Base-by-base conservation (phyloP, 495 filamentous ascomycete genomes). In the Aspergillus homomorphus region DNA sequence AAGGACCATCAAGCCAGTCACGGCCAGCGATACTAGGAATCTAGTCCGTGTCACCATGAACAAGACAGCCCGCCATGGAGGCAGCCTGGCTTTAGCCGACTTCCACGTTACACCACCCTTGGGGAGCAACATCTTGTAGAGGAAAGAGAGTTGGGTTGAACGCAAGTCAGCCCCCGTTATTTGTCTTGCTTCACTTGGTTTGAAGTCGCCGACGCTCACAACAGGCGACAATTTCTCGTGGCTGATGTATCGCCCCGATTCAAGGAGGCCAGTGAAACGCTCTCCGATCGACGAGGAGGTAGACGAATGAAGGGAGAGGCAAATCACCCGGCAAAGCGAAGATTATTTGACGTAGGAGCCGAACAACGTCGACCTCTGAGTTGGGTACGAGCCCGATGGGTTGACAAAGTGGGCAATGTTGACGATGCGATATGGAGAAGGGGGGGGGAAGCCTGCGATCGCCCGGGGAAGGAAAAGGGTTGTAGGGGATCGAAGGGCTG, bases 91-190 rank as follows among this genome's bases (percentile, higher is more conserved):
- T 74, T 81, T 87, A 54, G 95, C 85, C 62, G 91, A 89, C 79
- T 96, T 96, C 90, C 93, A 97, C 71, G 82, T 94, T 68, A 95
- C 83, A 73, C 89, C 90, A 73, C 89, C 89, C 74, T 95, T 96
- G 53, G 89, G 89, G 62, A 94, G 81, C 72, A 96, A 77, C 87
- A 90, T 90, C 46, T 28, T 22, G 38, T 42, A 44, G 24, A n/a
- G 19, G 53, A 51, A 28, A 57, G n/a, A 24, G 14, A 50, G 33
- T 7, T 12, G 33, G 15, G 12, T 38, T 28, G 33, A 14, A 38
- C 12, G 33, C 33, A 12, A 38, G 33, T 12, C 33, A 38, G 15
- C 7, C 33, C 33, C 33, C 33, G 12, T 9, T 5, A 14, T 38
- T 9, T 38, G 41, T 15, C n/a, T 16, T 26, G 41, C 16, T 51